Percentiles rank a stretch among this genome's conserved stretches.
These are phyloP conservation scores for Pneumocystis sp. DNA, from an alignment of 1,139 yeast species.

Conservation along the genomic window DNA sequence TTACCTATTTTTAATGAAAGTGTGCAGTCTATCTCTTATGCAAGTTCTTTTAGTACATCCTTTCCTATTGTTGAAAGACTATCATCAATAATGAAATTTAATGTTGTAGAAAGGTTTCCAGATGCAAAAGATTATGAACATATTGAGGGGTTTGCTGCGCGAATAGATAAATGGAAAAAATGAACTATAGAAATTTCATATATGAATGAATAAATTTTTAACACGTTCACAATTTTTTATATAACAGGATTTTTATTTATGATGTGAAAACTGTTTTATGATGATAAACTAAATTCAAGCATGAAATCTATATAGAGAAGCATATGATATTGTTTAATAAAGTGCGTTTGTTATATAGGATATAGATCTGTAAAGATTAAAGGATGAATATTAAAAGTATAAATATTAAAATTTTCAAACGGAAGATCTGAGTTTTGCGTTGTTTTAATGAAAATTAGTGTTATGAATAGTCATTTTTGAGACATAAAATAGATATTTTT, in stretches of 20 bases:
- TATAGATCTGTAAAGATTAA: too few relatives aligned
- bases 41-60: background rate
- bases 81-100: background rate
- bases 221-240: background rate
- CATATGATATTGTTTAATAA: background rate
- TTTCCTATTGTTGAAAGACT: background rate
- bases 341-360: background rate
- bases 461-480: too few relatives aligned
- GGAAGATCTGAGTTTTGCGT: too few relatives aligned
- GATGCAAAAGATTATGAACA: background rate
- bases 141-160: background rate
- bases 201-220: background rate
- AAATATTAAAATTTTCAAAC: too few relatives aligned
- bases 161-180: background rate
- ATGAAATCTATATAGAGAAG: background rate
- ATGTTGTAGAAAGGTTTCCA: background rate
- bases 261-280: background rate
- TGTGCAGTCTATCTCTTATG: background rate
- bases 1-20: background rate
- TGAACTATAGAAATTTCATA: background rate
- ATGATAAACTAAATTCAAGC: background rate
- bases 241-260: background rate
- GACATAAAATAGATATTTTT: too few relatives aligned
- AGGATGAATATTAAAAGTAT: too few relatives aligned
- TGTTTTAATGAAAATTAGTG: too few relatives aligned